Conservation (phyloP, 73 alveolate genomes). For the Tetrahymena borealis region DNA sequence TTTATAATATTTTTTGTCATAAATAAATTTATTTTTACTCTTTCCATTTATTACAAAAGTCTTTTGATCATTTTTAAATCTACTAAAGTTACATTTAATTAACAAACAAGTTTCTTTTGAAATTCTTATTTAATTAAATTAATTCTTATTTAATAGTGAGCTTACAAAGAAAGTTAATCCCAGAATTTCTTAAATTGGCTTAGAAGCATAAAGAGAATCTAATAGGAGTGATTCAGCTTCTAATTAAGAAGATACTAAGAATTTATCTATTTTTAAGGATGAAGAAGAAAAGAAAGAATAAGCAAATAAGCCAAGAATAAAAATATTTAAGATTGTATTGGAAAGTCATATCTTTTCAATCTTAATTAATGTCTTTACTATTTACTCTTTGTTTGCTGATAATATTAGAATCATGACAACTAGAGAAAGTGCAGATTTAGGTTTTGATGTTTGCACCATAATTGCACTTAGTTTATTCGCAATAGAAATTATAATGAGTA, state of each 20-base stretch:
- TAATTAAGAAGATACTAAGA: not conserved
- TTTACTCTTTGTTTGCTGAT: constrained; percentile 78
- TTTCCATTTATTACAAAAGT: no score
- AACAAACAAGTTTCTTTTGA: not conserved
- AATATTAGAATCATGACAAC: constrained; percentile 61
- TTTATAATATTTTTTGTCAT: no score
- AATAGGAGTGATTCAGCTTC: not conserved
- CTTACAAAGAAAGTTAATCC: not conserved
- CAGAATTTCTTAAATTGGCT: not conserved
- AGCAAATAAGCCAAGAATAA: not conserved
- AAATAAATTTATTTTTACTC: no score
- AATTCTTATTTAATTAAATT: no score
- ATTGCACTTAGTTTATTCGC: not conserved
- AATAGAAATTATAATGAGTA: constrained; percentile 56
- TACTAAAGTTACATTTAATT: no score
- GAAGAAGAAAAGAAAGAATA: not conserved
- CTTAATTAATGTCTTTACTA: constrained; percentile 65
- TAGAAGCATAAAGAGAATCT: not conserved
- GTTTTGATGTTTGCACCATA: constrained; percentile 8
- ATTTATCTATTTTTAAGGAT: not conserved
- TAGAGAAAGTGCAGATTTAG: constrained; percentile 55
- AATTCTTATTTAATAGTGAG: not conserved
- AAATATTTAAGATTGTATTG: not conserved
- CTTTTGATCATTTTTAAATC: no score
- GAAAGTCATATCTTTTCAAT: constrained; percentile 10